Conservation (phyloP, 1,284 basidiomycete species). For the Cerrena zonata region DNA sequence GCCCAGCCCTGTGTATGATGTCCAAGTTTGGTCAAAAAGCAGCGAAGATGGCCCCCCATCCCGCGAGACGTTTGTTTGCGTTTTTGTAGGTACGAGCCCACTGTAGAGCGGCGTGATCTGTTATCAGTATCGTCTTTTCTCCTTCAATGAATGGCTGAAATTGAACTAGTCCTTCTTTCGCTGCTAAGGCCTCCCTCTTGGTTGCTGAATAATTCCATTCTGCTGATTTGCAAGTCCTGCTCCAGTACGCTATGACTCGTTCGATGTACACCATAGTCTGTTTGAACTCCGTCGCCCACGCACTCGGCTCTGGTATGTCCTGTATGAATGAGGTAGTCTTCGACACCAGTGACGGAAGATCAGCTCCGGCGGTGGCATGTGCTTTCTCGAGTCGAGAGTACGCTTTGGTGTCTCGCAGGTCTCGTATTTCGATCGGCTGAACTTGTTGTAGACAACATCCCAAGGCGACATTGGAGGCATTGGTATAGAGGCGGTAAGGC, state of each 20-base stretch:
- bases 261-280: conserved; percentile 26
- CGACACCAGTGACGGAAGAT: conserved; percentile 18
- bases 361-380: conserved; percentile 8
- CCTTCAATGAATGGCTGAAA: conserved; percentile 29
- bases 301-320: conserved; percentile 10
- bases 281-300: conserved; percentile 22
- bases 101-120: conserved; percentile 29
- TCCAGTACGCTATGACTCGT: no score
- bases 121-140: conserved; percentile 21
- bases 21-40: conserved; percentile 26
- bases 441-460: conserved; percentile 28
- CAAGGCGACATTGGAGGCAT: conserved; percentile 25
- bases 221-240: conserved; percentile 21
- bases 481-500: no score
- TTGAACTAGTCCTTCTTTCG: conserved; percentile 25
- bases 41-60: conserved; percentile 26
- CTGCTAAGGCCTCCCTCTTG: conserved; percentile 24
- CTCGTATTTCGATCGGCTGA: conserved; percentile 27
- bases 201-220: conserved; percentile 24
- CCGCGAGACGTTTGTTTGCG: no score
- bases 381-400: conserved; percentile 27
- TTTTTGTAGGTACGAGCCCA: conserved; percentile 30
- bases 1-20: conserved; percentile 32
- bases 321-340: conserved; percentile 14
- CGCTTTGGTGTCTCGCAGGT: conserved; percentile 31